phyloP scores from a whole-genome alignment of 2,329 filamentous ascomycete genomes.

The Xylaria multiplex region DNA sequence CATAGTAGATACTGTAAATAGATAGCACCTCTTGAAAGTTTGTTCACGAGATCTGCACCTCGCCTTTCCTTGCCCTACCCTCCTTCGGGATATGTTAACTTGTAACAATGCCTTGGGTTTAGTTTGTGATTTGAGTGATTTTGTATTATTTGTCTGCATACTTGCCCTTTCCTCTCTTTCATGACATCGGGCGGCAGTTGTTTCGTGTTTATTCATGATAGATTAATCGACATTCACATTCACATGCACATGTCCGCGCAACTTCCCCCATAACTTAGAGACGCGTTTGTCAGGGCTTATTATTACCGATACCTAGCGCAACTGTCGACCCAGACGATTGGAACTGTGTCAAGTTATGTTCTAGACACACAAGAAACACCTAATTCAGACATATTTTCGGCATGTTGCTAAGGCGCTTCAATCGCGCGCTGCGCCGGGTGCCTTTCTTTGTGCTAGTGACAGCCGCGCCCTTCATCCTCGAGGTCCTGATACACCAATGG shows the following conservation, averaged over 20 bases:
- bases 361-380: constrained; percentile 23
- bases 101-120: background rate
- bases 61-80: background rate
- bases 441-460: constrained; percentile 47
- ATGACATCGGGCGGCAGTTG: background rate
- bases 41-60: constrained; percentile 13
- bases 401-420: constrained; percentile 48
- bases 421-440: constrained; percentile 48
- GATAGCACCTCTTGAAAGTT: constrained; percentile 7
- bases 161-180: background rate
- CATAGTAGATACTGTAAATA: no score
- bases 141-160: background rate
- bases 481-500: constrained; percentile 51
- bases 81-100: background rate
- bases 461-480: constrained; percentile 48
- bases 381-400: constrained; percentile 21
- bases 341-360: constrained; percentile 37
- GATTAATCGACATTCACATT: background rate
- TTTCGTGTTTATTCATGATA: background rate
- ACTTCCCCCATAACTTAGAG: background rate
- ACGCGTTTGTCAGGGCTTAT: background rate
- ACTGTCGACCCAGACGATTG: background rate
- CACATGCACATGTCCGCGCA: background rate
- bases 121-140: background rate
- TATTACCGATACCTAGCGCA: constrained; percentile 1